A percentile compares a stretch with the other conserved stretches of the same genome.
These are phyloP conservation scores for Entoloma clypeatum DNA, from an alignment of 1,284 basidiomycete genomes.

Conservation along the genomic window DNA sequence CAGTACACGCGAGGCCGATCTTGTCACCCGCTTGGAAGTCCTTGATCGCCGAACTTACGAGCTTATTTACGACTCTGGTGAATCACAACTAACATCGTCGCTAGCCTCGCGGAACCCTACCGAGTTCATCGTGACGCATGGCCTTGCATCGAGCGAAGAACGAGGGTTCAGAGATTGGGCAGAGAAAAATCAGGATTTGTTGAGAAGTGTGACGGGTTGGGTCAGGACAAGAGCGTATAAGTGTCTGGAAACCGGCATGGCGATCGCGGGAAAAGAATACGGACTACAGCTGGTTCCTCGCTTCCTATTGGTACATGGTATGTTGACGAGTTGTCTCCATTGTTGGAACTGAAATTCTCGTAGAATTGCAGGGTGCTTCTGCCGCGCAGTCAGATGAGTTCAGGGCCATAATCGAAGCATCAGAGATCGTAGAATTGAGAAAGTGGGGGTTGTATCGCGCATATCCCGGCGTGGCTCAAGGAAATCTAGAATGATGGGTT, in stretches of 20 bases:
- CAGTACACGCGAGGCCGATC: slow-evolving; percentile 48
- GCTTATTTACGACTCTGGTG: slow-evolving; percentile 32
- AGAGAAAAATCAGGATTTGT: slow-evolving; percentile 16
- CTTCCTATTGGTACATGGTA: slow-evolving; percentile 39
- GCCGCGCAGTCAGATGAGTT: slow-evolving; percentile 10
- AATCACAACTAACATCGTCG: slow-evolving; percentile 27
- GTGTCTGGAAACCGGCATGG: slow-evolving; percentile 32
- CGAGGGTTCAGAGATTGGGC: slow-evolving; percentile 26
- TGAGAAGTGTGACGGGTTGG: slow-evolving; percentile 31
- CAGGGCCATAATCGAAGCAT: slow-evolving; percentile 7
- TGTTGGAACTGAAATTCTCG: slow-evolving; percentile 1
- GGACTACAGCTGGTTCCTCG: slow-evolving; percentile 30
- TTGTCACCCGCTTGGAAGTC: slow-evolving; percentile 46
- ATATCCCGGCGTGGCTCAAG: slow-evolving; percentile 40
- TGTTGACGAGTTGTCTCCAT: slow-evolving; percentile 8
- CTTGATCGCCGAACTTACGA: slow-evolving; percentile 53
- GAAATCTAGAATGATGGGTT: no score
- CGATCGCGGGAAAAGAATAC: slow-evolving; percentile 20
- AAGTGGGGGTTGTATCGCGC: slow-evolving; percentile 42
- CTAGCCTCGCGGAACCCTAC: slow-evolving; percentile 36
- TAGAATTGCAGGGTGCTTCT: slow-evolving; percentile 14
- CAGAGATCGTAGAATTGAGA: slow-evolving; percentile 27
- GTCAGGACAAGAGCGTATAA: slow-evolving; percentile 35
- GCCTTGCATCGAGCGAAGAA: slow-evolving; percentile 21
- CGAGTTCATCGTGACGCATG: slow-evolving; percentile 35